Evolutionary conservation across 495 filamentous ascomycete genomes (phyloP).

Genomic region (Trichocladium antarcticum): DNA sequence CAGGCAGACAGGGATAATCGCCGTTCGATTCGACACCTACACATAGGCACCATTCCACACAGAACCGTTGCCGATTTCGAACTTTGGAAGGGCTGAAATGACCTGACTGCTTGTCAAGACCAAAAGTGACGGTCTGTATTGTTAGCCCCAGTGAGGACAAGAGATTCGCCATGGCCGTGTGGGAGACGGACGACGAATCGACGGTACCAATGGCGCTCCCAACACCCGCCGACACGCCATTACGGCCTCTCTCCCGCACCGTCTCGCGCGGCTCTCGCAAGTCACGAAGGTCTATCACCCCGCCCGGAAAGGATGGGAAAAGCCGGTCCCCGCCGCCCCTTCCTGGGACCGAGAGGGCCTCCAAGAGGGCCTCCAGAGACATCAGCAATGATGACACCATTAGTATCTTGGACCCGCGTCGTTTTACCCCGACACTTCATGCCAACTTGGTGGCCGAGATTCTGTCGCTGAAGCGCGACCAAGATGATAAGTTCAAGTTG

Average conservation of each 20-base stretch:
- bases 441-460: slow-evolving; percentile 94
- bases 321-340: slow-evolving; percentile 53
- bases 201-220: slow-evolving; percentile 45
- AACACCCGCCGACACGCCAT: slow-evolving; percentile 55
- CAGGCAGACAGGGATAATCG: slow-evolving; percentile 6
- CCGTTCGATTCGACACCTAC: slow-evolving; percentile 1
- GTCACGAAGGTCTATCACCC: slow-evolving; percentile 46
- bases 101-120: too few species aligned
- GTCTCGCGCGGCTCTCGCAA: slow-evolving; percentile 45
- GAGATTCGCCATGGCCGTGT: slow-evolving; percentile 36
- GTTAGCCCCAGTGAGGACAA: too few species aligned
- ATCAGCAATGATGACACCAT: slow-evolving; percentile 56
- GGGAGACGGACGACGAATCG: slow-evolving; percentile 49
- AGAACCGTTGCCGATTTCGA: not conserved
- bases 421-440: slow-evolving; percentile 91
- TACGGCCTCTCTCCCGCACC: slow-evolving; percentile 49
- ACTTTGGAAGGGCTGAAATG: slow-evolving; percentile 13
- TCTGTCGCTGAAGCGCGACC: slow-evolving; percentile 69
- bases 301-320: slow-evolving; percentile 40
- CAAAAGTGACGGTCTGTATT: too few species aligned
- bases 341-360: slow-evolving; percentile 39
- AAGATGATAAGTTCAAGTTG: slow-evolving; percentile 73
- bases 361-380: slow-evolving; percentile 45
- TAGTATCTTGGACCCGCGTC: slow-evolving; percentile 71
- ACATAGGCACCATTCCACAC: not conserved